Conservation (phyloP, 1,284 basidiomycete genomes). For the Coniferiporia sulphurascens region DNA sequence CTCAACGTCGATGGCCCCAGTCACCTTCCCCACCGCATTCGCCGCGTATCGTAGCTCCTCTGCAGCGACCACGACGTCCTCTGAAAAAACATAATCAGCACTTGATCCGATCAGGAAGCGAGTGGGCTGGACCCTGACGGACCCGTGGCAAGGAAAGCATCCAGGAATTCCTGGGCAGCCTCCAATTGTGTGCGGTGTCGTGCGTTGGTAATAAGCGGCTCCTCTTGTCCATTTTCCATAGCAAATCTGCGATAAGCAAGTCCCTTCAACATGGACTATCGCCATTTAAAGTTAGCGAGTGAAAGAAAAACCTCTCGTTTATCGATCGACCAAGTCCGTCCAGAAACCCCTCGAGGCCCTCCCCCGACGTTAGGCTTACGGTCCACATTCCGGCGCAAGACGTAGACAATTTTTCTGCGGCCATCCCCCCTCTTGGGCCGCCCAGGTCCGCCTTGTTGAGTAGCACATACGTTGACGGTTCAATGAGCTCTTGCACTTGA, state of each 20-base stretch:
- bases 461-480: slow-evolving; percentile 51
- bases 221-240: slow-evolving; percentile 27
- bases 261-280: neutral
- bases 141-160: slow-evolving; percentile 62
- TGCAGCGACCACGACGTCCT: slow-evolving; percentile 73
- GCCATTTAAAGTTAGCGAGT: neutral
- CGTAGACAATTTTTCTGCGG: slow-evolving; percentile 11
- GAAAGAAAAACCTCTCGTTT: slow-evolving; percentile 44
- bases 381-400: slow-evolving; percentile 38
- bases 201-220: slow-evolving; percentile 63
- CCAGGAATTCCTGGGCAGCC: slow-evolving; percentile 56
- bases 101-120: neutral
- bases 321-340: slow-evolving; percentile 50
- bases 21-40: slow-evolving; percentile 73
- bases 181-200: slow-evolving; percentile 76
- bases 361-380: slow-evolving; percentile 57
- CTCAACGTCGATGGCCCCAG: slow-evolving; percentile 69
- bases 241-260: slow-evolving; percentile 32
- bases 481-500: slow-evolving; percentile 44
- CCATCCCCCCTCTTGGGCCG: neutral
- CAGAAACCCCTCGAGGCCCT: slow-evolving; percentile 56
- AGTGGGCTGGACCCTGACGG: neutral
- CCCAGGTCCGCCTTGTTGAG: slow-evolving; percentile 72
- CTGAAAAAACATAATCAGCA: slow-evolving; percentile 10
- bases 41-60: slow-evolving; percentile 85